Evolutionary conservation across 768 basidiomycete genomes (phyloP), one percentile per base, ranked within the genome.

Genomic region (Ramaria sp.): DNA sequence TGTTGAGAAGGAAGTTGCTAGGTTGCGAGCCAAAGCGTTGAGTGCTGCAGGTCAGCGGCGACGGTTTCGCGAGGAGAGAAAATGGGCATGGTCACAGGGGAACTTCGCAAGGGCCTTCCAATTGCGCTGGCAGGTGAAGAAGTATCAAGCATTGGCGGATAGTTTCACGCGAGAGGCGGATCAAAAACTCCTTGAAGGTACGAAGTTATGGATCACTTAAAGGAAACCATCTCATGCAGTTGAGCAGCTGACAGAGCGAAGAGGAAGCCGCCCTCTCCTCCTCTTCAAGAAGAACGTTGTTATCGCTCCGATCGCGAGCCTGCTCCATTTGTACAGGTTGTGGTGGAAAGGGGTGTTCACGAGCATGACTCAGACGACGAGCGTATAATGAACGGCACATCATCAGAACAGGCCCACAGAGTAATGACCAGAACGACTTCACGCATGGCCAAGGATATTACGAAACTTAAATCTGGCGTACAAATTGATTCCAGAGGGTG

Each of bases 111-210:
- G 88, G 47, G 88, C 88, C 31, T 73, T 76, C 27, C 83, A 92
- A 72, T 81, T 91, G 75, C 82, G 82, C 63, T 89, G 86, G 83
- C 86, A 89, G 68, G 85, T 89, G 59, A 85, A 86, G 71, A 78
- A 83, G 19, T 91, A 88, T 69, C 81, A 84, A 34, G 80, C 83
- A 30, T 71, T 91, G 55, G 87, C 84, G 78, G 82, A 88, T 69
- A 86, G 84, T 59, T 91, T 88, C 63, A 83, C 82, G 61, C 75
- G 79, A 41, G 87, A 91, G 69, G 89, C 89, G 4, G 62, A 61
- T 41, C 59, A 63, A 47, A 57, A 51, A 33, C 59, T 57, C 15
- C 49, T 57, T 22, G 55, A 57, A 57, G 48, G 55, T 57, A 13
- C 22, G 55, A 24, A 17, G 47, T 20, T 10, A n/a, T 49, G 17